Evolutionary conservation across 208 protist species (phyloP), one percentile per base, ranked within the genome.

Genomic region (Histomonas meleagridis): DNA sequence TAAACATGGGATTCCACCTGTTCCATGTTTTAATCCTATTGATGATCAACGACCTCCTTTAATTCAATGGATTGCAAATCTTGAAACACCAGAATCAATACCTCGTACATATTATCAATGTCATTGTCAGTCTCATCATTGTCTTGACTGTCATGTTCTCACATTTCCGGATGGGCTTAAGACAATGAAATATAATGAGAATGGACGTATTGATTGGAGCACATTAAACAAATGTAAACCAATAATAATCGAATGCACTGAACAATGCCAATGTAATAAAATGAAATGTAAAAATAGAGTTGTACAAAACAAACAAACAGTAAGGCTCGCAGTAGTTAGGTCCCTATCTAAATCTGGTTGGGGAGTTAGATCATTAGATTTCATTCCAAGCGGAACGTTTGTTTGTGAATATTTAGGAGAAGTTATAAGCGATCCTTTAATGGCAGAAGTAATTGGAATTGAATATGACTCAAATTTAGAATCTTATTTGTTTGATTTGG

Each of bases 371-470:
- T 32, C 93, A 12, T 4, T 48, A 0, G 18, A 48, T 5, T 86
- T 92, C 12, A 93, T 94, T 46, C 92, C 91, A 46, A 49, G 40
- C 2, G 26, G 35, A 3, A 81, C 81, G 0, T 94, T 93, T 62
- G 78, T 94, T 26, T 90, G 78, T 43, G 93, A 94, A 92, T 94
- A 94, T 51, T 57, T 92, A 9, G 93, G 93, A 49, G 93, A 94
- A 81, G 81, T 94, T 21, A 93, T 94, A 10, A 48, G 46, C 10
- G 43, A 57, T 32, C 60, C 92, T 12, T 57, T 90, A 2, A 70
- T 86, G 10, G 62, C 93, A 46, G 43, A 70, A 35, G 10, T 81
- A 62, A 48, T 51, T 14, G 93, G 93, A 38, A 5, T 49, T 62
- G 14, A 90, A 10, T 94, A 94, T 81, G 93, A 94, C 46, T 40